Evolutionary conservation across 2,329 filamentous ascomycete species (phyloP).

Genomic region (Mycosphaerella sp.): DNA sequence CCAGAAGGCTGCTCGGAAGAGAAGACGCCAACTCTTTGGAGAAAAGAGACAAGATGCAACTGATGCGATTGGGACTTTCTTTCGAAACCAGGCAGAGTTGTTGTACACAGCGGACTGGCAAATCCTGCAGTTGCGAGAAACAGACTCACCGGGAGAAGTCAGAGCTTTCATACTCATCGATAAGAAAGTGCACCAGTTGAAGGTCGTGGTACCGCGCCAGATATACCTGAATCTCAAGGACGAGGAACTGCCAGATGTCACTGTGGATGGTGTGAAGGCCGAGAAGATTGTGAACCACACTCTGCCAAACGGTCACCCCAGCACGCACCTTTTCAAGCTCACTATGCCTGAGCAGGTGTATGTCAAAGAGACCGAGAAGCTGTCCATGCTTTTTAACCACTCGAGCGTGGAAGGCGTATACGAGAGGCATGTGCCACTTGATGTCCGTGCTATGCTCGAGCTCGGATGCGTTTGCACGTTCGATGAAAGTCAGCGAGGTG

Average conservation of each 20-base stretch:
- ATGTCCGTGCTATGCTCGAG: constrained; percentile 78
- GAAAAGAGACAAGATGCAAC: constrained; percentile 61
- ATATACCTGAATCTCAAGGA: constrained; percentile 89
- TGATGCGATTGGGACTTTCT: constrained; percentile 62
- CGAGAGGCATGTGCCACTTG: constrained; percentile 83
- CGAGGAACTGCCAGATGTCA: constrained; percentile 79
- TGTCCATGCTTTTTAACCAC: constrained; percentile 79
- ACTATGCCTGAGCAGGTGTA: constrained; percentile 85
- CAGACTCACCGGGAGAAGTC: constrained; percentile 79
- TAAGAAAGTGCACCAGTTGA: constrained; percentile 79
- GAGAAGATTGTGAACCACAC: constrained; percentile 92
- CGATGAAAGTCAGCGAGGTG: constrained; percentile 81
- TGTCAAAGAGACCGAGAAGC: constrained; percentile 74
- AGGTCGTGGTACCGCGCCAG: constrained; percentile 80
- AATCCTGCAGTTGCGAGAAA: constrained; percentile 76
- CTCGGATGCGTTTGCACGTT: constrained; percentile 90
- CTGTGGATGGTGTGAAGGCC: constrained; percentile 75
- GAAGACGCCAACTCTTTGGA: constrained; percentile 86
- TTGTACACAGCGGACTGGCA: constrained; percentile 95
- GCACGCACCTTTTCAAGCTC: constrained; percentile 88
- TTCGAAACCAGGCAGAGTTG: constrained; percentile 85
- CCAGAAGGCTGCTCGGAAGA: constrained; percentile 80
- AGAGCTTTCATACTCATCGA: constrained; percentile 88
- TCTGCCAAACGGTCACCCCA: constrained; percentile 89
- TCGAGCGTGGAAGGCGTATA: constrained; percentile 96